Evolutionary conservation across 164 flowering plant genomes (phyloP), one percentile per base, ranked within the genome.

Genomic region (Magnolia kwangsiensis): DNA sequence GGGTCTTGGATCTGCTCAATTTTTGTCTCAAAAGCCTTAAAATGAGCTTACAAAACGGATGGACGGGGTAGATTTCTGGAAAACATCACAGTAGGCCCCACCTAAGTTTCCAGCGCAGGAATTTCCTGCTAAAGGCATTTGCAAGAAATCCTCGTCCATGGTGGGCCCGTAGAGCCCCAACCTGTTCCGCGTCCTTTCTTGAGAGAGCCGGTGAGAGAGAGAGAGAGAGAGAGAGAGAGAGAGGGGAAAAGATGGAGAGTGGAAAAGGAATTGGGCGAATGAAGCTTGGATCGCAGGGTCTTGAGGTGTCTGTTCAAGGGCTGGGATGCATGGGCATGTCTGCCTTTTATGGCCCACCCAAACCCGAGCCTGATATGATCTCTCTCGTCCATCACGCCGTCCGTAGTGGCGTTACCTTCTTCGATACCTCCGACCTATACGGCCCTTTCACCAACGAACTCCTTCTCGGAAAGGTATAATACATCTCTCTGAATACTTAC

Each of bases 291-390:
- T 80, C 85, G 1, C 79, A 79, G 20, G 86, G 84, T 3, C 73
- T 82, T 24, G 80, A 73, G 63, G 84, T 82, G n/a, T 82, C 84
- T 2, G 61, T 18, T 2, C 84, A 82, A 27, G 84, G 84, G 10
- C 73, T 82, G 21, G 84, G 84, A 18, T 84, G 84, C 71, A 81
- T 80, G 84, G 84, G 86, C 63, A 83, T 85, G 86, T 82, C 86
- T 18, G 75, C 82, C 13, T 74, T 74, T 75, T 81, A 81, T 71
- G 83, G 86, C 6, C 72, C 86, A 1, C 77, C 83, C 3, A 81
- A 83, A 70, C 83, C 84, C 2, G 87, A 83, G 29, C 14, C 55
- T 0, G 85, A 81, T 29, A 85, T 85, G 86, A 82, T 85, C 73
- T 3, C 50, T 4, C 80, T 83, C 69, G 78, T 83, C 49, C 86